Conservation (phyloP, 2,329 filamentous ascomycete species). For the Cladosporium halotolerans region DNA sequence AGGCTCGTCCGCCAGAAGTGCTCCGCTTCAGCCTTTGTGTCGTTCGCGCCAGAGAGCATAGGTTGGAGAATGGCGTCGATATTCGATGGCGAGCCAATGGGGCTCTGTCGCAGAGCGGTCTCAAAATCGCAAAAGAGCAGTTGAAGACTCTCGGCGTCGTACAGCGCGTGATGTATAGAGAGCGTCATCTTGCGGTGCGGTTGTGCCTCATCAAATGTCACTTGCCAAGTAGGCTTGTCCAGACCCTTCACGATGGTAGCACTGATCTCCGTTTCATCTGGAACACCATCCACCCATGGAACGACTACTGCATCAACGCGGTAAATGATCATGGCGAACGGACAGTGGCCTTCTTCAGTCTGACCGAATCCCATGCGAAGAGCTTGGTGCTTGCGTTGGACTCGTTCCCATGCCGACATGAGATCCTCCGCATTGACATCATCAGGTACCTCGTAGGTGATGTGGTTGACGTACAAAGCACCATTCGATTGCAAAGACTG, state of each 20-base stretch:
- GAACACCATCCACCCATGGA: not conserved
- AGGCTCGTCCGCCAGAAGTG: slow-evolving; percentile 15
- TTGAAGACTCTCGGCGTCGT: slow-evolving; percentile 71
- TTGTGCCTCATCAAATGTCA: slow-evolving; percentile 42
- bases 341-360: slow-evolving; percentile 51
- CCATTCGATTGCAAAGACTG: slow-evolving; percentile 65
- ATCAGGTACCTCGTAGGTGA: slow-evolving; percentile 48
- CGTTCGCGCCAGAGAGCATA: slow-evolving; percentile 36
- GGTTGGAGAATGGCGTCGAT: slow-evolving; percentile 38
- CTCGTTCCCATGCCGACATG: slow-evolving; percentile 52
- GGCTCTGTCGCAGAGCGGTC: slow-evolving; percentile 30
- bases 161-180: slow-evolving; percentile 72
- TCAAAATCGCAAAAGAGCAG: slow-evolving; percentile 57
- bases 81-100: slow-evolving; percentile 22
- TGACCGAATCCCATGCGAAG: slow-evolving; percentile 68
- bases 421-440: slow-evolving; percentile 39
- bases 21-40: slow-evolving; percentile 24
- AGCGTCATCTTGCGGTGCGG: slow-evolving; percentile 36
- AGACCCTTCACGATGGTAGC: slow-evolving; percentile 39
- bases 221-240: slow-evolving; percentile 57
- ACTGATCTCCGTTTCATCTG: not conserved
- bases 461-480: slow-evolving; percentile 67
- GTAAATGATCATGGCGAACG: slow-evolving; percentile 73
- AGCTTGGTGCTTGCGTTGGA: slow-evolving; percentile 58
- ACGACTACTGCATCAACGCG: slow-evolving; percentile 15